These are phyloP conservation scores for Starmerella floricola DNA, from an alignment of 805 yeast genomes.

Conservation along the genomic window DNA sequence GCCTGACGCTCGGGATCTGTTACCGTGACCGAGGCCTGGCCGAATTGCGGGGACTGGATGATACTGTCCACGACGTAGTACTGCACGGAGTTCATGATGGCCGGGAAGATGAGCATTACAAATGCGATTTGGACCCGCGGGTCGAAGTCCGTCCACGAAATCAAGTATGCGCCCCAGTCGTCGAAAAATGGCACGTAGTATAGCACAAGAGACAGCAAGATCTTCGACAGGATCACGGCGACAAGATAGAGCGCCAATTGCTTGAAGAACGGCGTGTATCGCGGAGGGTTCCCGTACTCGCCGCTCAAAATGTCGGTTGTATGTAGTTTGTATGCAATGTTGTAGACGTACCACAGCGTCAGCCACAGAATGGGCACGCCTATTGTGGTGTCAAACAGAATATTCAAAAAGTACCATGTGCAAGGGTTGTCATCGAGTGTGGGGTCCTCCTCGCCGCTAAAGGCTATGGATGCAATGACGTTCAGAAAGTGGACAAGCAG, in stretches of 20 bases:
- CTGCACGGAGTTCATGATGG: constrained; percentile 38
- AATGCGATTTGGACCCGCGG: constrained; percentile 76
- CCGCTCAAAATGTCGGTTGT: constrained; percentile 37
- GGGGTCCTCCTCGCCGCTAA: constrained; percentile 29
- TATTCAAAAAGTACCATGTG: constrained; percentile 85
- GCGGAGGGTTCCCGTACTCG: constrained; percentile 57
- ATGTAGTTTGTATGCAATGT: constrained; percentile 34
- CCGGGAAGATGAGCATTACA: constrained; percentile 54
- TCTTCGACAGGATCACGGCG: constrained; percentile 54
- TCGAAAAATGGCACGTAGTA: constrained; percentile 56
- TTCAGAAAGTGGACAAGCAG: constrained; percentile 72
- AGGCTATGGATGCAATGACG: constrained; percentile 52
- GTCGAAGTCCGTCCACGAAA: constrained; percentile 64
- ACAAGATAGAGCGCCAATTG: constrained; percentile 58
- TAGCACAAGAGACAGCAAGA: constrained; percentile 44
- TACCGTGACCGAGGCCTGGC: constrained; percentile 9
- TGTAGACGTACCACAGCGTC: constrained; percentile 34
- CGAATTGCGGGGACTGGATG: constrained; percentile 39
- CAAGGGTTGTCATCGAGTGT: constrained; percentile 55
- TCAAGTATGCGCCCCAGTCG: constrained; percentile 53
- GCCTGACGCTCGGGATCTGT: constrained; percentile 3
- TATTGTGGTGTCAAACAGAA: constrained; percentile 81
- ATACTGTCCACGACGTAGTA: constrained; percentile 47
- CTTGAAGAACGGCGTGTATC: constrained; percentile 50
- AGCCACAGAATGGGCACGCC: constrained; percentile 77